These are phyloP conservation scores for grape (Vitis vinifera) DNA, from an alignment of 164 flowering plant genomes.

Conservation along the genomic window DNA sequence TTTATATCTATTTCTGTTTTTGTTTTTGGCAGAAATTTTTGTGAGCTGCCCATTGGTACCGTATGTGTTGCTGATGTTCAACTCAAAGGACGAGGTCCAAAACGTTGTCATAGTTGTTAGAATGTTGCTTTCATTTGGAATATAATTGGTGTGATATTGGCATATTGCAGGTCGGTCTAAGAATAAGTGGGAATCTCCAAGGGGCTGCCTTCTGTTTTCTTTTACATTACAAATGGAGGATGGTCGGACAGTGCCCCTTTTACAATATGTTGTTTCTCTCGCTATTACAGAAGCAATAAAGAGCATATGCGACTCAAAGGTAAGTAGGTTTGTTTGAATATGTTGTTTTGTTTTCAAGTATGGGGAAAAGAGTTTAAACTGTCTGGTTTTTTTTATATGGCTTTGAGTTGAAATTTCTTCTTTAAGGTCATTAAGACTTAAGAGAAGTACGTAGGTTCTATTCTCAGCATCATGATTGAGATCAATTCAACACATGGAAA, in stretches of 20 bases:
- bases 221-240: constrained; percentile 91
- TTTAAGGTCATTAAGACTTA: too few relatives aligned
- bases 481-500: too few relatives aligned
- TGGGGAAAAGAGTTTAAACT: not conserved
- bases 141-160: not conserved
- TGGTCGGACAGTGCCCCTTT: constrained; percentile 74
- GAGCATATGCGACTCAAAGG: constrained; percentile 59
- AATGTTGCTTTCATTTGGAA: constrained; percentile 3
- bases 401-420: not conserved
- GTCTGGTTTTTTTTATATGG: not conserved
- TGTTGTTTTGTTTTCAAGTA: not conserved
- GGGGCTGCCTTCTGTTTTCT: constrained; percentile 90
- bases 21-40: constrained; percentile 51
- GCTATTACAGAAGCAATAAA: constrained; percentile 90
- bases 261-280: constrained; percentile 87
- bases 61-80: constrained; percentile 92
- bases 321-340: constrained; percentile 29
- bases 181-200: constrained; percentile 91
- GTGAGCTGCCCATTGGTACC: constrained; percentile 76
- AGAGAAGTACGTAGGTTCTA: too few relatives aligned
- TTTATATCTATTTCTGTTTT: not conserved
- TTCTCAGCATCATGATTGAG: too few relatives aligned
- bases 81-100: constrained; percentile 84
- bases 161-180: constrained; percentile 65
- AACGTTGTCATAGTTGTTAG: not conserved